A percentile compares a stretch with the other conserved stretches of the same genome.
Evolutionary conservation across 1,139 yeast species (phyloP).

Genomic region (Kodamaea plutei): DNA sequence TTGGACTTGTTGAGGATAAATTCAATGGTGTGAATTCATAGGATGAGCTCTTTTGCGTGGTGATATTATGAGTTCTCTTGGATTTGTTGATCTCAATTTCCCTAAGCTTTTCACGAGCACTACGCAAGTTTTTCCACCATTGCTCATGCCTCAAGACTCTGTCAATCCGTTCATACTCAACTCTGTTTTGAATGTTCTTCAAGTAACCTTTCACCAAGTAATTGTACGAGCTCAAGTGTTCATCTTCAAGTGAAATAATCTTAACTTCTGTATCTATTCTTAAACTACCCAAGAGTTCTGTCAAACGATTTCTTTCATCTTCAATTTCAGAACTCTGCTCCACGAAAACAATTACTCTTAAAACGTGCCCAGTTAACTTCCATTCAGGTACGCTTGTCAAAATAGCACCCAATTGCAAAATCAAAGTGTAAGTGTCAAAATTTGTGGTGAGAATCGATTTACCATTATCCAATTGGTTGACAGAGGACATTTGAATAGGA

Average conservation of each 20-base stretch:
- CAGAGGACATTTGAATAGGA: conserved; percentile 95
- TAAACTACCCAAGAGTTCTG: conserved; percentile 61
- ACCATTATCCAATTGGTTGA: conserved; percentile 61
- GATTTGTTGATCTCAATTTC: conserved; percentile 30
- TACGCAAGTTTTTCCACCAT: conserved; percentile 66
- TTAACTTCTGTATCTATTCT: conserved; percentile 78
- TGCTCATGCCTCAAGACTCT: conserved; percentile 34
- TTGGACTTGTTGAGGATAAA: conserved; percentile 19
- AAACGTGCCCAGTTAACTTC: conserved; percentile 61
- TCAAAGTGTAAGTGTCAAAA: conserved; percentile 90
- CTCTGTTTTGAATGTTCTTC: conserved; percentile 24
- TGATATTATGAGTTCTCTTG: conserved; percentile 9
- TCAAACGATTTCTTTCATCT: conserved; percentile 63
- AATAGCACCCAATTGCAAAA: conserved; percentile 88
- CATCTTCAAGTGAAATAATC: conserved; percentile 63
- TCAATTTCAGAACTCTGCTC: conserved; percentile 66
- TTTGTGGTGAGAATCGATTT: conserved; percentile 76
- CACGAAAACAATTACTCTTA: conserved; percentile 86
- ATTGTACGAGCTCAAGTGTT: conserved; percentile 62
- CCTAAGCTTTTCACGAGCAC: conserved; percentile 46
- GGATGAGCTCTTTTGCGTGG: conserved; percentile 5
- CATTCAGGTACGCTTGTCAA: conserved; percentile 89
- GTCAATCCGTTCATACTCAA: conserved; percentile 30
- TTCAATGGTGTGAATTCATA: conserved; percentile 25
- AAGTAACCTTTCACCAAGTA: conserved; percentile 67